These are phyloP conservation scores for Antarctomyces pellizariae DNA, from an alignment of 495 filamentous ascomycete species.

Conservation along the genomic window DNA sequence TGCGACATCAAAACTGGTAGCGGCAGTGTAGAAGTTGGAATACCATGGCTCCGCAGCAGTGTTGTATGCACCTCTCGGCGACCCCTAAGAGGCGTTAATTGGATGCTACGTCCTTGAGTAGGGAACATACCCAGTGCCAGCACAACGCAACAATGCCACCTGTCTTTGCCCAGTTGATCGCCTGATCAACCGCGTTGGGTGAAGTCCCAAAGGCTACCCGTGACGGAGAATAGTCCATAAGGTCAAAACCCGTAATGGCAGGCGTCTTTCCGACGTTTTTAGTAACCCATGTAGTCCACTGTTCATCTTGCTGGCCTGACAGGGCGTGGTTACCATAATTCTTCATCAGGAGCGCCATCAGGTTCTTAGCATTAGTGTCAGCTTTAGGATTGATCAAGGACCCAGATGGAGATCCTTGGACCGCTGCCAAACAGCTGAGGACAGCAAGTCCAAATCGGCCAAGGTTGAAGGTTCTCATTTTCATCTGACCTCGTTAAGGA, in stretches of 20 bases:
- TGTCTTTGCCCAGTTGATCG: conserved; percentile 17
- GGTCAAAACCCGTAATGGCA: conserved; percentile 19
- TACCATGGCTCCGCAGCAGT: conserved; percentile 21
- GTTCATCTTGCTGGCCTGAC: conserved; percentile 23
- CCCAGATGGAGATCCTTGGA: too few species aligned
- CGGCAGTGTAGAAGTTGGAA: conserved; percentile 22
- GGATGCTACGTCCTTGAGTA: background rate
- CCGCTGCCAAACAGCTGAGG: too few species aligned
- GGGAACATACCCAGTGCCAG: conserved; percentile 21
- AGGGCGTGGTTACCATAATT: conserved; percentile 23
- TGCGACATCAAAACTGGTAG: conserved; percentile 20
- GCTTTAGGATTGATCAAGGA: too few species aligned
- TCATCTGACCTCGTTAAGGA: too few species aligned
- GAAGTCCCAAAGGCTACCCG: conserved; percentile 18
- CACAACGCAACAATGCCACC: conserved; percentile 22
- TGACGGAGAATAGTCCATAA: conserved; percentile 24
- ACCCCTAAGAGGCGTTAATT: conserved; percentile 3
- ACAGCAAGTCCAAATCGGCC: too few species aligned
- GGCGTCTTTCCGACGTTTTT: conserved; percentile 22
- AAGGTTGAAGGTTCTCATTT: too few species aligned
- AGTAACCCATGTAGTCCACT: conserved; percentile 15
- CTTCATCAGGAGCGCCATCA: conserved; percentile 7
- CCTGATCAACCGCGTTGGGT: conserved; percentile 20
- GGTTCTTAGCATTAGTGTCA: too few species aligned
- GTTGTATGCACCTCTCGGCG: conserved; percentile 16